Conservation (phyloP, 2,329 filamentous ascomycete species). For the Lecanicillium sp. region DNA sequence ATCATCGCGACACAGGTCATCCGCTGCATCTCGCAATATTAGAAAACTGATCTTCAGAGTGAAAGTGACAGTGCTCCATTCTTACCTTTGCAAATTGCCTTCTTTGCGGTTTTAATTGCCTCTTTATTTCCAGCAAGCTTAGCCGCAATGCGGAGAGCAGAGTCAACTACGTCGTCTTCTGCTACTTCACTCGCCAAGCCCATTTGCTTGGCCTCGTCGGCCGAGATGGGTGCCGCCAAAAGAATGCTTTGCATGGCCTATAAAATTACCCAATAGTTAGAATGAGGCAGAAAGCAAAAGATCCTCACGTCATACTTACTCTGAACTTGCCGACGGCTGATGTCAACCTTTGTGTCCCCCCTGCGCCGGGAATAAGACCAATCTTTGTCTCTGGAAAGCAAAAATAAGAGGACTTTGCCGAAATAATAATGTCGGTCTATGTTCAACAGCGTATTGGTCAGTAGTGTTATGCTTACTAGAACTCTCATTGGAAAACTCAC, state of each 20-base stretch:
- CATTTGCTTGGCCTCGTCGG: conserved; percentile 2
- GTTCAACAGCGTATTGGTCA: not conserved
- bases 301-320: conserved; percentile 7
- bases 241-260: conserved; percentile 7
- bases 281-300: not conserved
- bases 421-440: conserved; percentile 17
- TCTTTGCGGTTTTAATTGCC: conserved; percentile 5
- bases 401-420: conserved; percentile 14
- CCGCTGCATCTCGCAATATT: not conserved
- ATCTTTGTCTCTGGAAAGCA: conserved; percentile 19
- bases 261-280: not conserved
- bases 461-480: too few relatives aligned
- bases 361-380: conserved; percentile 18
- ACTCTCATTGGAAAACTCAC: conserved; percentile 17
- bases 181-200: conserved; percentile 4
- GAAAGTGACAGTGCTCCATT: too few relatives aligned
- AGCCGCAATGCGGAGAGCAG: conserved; percentile 1
- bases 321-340: conserved; percentile 16
- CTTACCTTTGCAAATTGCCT: conserved; percentile 7
- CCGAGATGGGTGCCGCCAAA: conserved; percentile 4
- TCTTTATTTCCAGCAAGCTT: conserved; percentile 4
- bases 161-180: not conserved
- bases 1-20: conserved; percentile 6
- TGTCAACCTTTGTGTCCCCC: conserved; percentile 18
- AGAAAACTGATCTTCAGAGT: too few relatives aligned